A percentile compares a stretch with the other conserved stretches of the same genome.
These are phyloP conservation scores for Populus hybrid DNA, from an alignment of 441 rosid species.

Conservation along the genomic window DNA sequence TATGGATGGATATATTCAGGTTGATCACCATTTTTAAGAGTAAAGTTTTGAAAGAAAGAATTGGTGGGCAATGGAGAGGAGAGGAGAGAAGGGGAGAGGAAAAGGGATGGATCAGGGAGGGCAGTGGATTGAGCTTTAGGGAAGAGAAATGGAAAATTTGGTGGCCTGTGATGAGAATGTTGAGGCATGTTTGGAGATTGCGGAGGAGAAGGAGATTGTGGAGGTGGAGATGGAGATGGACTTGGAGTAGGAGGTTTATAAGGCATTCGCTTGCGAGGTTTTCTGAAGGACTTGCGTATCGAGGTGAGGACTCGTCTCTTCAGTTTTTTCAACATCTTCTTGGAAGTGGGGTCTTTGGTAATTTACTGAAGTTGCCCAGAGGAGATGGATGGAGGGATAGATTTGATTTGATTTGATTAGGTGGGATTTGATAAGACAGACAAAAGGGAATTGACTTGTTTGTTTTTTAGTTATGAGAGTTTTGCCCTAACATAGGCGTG, in stretches of 20 bases:
- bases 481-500: background rate
- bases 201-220: slow-evolving; percentile 17
- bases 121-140: slow-evolving; percentile 56
- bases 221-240: slow-evolving; percentile 13
- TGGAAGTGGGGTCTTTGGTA: background rate
- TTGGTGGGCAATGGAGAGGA: slow-evolving; percentile 81
- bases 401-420: slow-evolving; percentile 1
- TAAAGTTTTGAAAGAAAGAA: slow-evolving; percentile 87
- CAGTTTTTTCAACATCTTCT: slow-evolving; percentile 43
- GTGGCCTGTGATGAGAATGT: slow-evolving; percentile 21
- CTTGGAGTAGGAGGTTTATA: background rate
- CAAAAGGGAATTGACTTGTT: background rate
- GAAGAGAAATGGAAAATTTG: slow-evolving; percentile 48
- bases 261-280: slow-evolving; percentile 20
- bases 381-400: too few species aligned
- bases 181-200: slow-evolving; percentile 29
- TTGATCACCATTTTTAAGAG: slow-evolving; percentile 78
- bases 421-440: slow-evolving; percentile 17
- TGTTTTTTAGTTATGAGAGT: background rate
- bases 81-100: slow-evolving; percentile 67
- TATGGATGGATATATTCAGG: slow-evolving; percentile 93
- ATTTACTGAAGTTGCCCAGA: background rate
- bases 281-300: slow-evolving; percentile 48
- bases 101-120: slow-evolving; percentile 76
- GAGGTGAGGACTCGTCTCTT: slow-evolving; percentile 32